These are phyloP conservation scores for Penicillium sp. DNA, from an alignment of 2,329 filamentous ascomycete genomes.

Conservation along the genomic window DNA sequence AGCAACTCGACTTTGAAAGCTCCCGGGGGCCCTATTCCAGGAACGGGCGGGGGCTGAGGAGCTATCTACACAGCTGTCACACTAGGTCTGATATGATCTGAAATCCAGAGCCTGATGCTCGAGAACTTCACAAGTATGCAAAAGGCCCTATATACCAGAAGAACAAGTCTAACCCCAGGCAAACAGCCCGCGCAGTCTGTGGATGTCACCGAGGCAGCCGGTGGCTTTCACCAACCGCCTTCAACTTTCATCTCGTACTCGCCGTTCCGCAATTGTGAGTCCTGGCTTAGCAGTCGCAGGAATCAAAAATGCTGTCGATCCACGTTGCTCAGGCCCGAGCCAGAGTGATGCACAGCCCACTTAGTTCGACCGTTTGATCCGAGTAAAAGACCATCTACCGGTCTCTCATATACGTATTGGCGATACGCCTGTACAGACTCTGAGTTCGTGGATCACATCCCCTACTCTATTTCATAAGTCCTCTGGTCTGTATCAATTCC, in stretches of 20 bases:
- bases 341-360: constrained; percentile 9
- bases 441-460: background rate
- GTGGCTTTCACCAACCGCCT: constrained; percentile 8
- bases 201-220: no score
- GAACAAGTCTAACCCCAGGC: no score
- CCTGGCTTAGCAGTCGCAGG: constrained; percentile 2
- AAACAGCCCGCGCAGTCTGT: no score
- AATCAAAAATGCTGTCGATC: constrained; percentile 11
- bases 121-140: no score
- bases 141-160: no score
- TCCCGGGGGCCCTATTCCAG: no score
- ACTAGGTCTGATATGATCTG: no score
- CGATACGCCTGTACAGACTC: constrained; percentile 7
- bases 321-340: constrained; percentile 5
- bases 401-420: background rate
- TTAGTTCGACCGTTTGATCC: constrained; percentile 6
- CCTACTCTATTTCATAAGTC: constrained; percentile 13
- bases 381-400: background rate
- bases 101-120: no score
- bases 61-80: no score
- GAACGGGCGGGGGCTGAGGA: no score
- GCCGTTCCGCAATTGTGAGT: background rate
- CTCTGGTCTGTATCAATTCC: constrained; percentile 5
- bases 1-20: no score
- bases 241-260: constrained; percentile 6